These are phyloP conservation scores for Penicillium sp. DNA, from an alignment of 2,329 filamentous ascomycete species.

Conservation along the genomic window DNA sequence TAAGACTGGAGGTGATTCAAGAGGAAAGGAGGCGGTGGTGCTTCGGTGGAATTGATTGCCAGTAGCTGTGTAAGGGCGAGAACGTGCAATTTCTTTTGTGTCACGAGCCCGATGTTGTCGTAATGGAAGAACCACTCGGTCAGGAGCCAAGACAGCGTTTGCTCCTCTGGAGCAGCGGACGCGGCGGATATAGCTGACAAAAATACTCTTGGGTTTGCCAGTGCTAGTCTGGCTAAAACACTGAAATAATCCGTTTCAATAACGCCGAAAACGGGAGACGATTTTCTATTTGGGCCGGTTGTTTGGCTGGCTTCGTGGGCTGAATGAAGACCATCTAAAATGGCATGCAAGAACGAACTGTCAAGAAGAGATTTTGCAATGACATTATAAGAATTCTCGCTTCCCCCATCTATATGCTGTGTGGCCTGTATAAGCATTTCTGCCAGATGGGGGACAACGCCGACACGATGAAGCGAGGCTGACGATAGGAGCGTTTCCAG, in stretches of 20 bases:
- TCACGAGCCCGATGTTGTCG: slow-evolving; percentile 44
- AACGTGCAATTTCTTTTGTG: slow-evolving; percentile 45
- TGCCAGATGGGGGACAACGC: slow-evolving; percentile 47
- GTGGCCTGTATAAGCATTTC: slow-evolving; percentile 64
- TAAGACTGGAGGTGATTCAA: slow-evolving; percentile 44
- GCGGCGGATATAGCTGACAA: slow-evolving; percentile 47
- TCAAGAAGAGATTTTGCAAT: slow-evolving; percentile 64
- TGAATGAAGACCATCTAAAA: slow-evolving; percentile 64
- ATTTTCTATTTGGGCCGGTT: slow-evolving; percentile 71
- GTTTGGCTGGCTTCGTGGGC: slow-evolving; percentile 72
- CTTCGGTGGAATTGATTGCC: slow-evolving; percentile 31
- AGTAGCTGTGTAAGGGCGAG: slow-evolving; percentile 46
- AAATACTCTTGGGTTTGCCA: slow-evolving; percentile 69
- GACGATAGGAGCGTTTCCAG: slow-evolving; percentile 38
- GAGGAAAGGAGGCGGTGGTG: slow-evolving; percentile 38
- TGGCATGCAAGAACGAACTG: slow-evolving; percentile 58
- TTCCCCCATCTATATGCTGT: slow-evolving; percentile 56
- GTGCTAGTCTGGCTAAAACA: slow-evolving; percentile 72
- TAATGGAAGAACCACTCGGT: slow-evolving; percentile 48
- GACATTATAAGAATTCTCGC: slow-evolving; percentile 55
- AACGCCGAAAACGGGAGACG: slow-evolving; percentile 66
- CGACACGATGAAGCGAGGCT: slow-evolving; percentile 37
- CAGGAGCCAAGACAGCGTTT: slow-evolving; percentile 40
- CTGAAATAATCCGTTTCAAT: slow-evolving; percentile 82
- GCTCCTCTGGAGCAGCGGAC: slow-evolving; percentile 24